phyloP scores from a whole-genome alignment of 148 eudicot species.

The Spergularia bocconei region DNA sequence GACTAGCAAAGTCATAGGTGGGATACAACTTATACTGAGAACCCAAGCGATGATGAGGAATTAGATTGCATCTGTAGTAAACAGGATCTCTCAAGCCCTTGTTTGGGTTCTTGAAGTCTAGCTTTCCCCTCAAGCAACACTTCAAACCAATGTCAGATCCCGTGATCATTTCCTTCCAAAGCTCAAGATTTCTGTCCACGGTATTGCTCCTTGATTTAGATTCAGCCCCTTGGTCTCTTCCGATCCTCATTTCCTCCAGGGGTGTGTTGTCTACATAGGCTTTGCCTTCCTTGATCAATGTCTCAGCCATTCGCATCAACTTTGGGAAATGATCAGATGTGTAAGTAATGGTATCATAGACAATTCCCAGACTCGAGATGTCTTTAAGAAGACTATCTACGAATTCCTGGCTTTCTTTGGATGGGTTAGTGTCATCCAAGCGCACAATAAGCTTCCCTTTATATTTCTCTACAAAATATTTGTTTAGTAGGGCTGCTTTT shows the following conservation, averaged over 20 bases:
- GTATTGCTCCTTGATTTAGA: constrained; percentile 62
- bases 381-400: constrained; percentile 83
- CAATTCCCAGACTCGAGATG: constrained; percentile 74
- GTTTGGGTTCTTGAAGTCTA: constrained; percentile 96
- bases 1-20: constrained; percentile 97
- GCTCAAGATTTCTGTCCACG: constrained; percentile 56
- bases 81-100: constrained; percentile 89
- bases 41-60: constrained; percentile 88
- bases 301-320: constrained; percentile 91
- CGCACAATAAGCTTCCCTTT: constrained; percentile 76
- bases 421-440: constrained; percentile 95
- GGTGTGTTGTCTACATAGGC: constrained; percentile 99
- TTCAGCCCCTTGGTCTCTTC: constrained; percentile 90
- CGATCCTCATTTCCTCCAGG: constrained; percentile 87
- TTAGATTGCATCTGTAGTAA: constrained; percentile 88
- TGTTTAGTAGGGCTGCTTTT: constrained; percentile 85
- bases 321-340: constrained; percentile 87
- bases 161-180: constrained; percentile 92
- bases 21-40: constrained; percentile 86
- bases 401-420: constrained; percentile 91
- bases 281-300: constrained; percentile 66
- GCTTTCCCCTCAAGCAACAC: constrained; percentile 91
- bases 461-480: constrained; percentile 84
- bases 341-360: constrained; percentile 61
- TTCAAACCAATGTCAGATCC: constrained; percentile 79